phyloP scores from a whole-genome alignment of 2,329 filamentous ascomycete genomes.

The Fusarium illudens region DNA sequence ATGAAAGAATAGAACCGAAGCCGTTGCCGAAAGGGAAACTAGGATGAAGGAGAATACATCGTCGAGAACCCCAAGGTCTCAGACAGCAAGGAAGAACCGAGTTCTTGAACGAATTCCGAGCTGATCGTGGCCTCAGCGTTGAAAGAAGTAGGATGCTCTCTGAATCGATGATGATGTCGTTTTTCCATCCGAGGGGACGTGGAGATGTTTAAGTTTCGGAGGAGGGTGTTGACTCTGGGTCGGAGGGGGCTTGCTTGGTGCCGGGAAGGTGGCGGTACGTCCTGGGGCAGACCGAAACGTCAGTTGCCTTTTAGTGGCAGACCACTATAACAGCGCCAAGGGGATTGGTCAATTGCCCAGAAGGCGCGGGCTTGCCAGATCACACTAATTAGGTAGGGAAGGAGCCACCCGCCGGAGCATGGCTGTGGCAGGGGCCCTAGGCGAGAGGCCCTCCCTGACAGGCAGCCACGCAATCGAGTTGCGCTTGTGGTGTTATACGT shows the following conservation, averaged over 20 bases:
- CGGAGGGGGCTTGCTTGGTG: background rate
- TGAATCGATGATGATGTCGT: background rate
- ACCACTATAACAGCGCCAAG: background rate
- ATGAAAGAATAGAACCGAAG: background rate
- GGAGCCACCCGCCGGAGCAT: background rate
- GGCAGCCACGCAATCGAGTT: background rate
- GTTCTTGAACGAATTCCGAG: background rate
- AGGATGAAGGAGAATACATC: background rate
- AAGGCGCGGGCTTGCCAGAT: background rate
- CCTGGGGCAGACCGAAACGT: background rate
- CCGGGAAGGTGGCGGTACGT: background rate
- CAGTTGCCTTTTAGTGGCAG: background rate
- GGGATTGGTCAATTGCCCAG: background rate
- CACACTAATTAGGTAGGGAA: background rate
- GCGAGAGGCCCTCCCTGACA: background rate
- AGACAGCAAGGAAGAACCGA: background rate
- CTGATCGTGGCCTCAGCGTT: background rate
- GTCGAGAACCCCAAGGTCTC: background rate
- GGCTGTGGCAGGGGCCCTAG: constrained; percentile 1
- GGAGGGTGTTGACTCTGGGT: background rate
- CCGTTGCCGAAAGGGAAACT: background rate
- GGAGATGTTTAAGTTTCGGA: background rate
- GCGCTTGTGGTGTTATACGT: background rate
- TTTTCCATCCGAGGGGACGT: background rate
- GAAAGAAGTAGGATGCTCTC: background rate